phyloP scores from a whole-genome alignment of 768 basidiomycete species.

The Pleurotus djamor region DNA sequence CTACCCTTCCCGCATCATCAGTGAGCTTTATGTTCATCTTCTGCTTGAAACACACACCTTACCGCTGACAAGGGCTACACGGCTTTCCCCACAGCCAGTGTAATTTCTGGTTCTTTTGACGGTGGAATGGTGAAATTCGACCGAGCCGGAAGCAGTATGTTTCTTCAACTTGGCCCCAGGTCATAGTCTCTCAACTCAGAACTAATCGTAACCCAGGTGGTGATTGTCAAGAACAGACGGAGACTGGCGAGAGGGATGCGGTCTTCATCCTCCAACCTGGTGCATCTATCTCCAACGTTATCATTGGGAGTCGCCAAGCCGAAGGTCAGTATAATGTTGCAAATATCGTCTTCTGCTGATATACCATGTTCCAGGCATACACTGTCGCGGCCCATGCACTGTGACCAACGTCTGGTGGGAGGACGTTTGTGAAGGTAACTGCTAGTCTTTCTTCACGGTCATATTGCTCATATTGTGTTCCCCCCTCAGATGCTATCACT shows the following conservation, averaged over 20 bases:
- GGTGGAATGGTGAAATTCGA: slow-evolving; percentile 25
- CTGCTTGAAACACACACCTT: background rate
- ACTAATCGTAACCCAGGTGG: slow-evolving; percentile 13
- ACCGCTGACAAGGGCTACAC: slow-evolving; percentile 17
- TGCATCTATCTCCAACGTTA: slow-evolving; percentile 25
- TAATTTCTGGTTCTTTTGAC: slow-evolving; percentile 23
- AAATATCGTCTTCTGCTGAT: background rate
- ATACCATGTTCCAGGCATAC: slow-evolving; percentile 16
- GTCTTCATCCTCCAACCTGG: slow-evolving; percentile 25
- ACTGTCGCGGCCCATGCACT: slow-evolving; percentile 24
- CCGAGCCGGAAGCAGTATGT: slow-evolving; percentile 24
- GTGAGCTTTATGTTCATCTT: background rate
- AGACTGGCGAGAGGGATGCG: slow-evolving; percentile 24
- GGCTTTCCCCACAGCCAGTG: slow-evolving; percentile 24
- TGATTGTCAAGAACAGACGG: slow-evolving; percentile 20
- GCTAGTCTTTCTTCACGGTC: background rate
- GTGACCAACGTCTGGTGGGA: slow-evolving; percentile 28
- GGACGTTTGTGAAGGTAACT: slow-evolving; percentile 25
- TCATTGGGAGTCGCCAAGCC: slow-evolving; percentile 24
- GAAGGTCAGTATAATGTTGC: slow-evolving; percentile 15
- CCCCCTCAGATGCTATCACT: too few species aligned
- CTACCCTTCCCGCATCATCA: background rate
- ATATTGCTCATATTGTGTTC: background rate
- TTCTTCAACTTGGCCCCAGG: too few species aligned
- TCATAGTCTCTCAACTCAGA: background rate